phyloP scores from a whole-genome alignment of 139 green algal genomes.

The Closterium sp. region DNA sequence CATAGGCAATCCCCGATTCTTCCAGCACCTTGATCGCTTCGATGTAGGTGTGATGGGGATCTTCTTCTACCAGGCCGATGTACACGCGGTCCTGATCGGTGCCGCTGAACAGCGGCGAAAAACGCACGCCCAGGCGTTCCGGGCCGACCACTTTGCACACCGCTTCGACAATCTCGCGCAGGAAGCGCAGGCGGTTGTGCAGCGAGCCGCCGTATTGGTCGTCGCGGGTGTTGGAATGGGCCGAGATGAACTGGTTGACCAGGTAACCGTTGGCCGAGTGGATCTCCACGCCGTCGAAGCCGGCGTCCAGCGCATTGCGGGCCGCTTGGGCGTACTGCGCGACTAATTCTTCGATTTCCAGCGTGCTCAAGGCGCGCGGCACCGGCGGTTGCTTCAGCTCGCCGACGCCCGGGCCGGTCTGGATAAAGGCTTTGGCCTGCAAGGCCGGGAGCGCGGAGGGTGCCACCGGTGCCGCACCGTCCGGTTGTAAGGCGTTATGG shows the following conservation, averaged over 20 bases:
- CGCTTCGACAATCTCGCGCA: slow-evolving; percentile 53
- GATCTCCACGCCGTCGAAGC: slow-evolving; percentile 60
- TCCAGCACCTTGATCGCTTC: too few relatives aligned
- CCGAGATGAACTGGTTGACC: slow-evolving; percentile 49
- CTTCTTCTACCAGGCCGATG: too few relatives aligned
- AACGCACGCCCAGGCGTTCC: slow-evolving; percentile 66
- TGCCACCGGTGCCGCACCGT: slow-evolving; percentile 57
- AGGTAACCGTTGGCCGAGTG: slow-evolving; percentile 63
- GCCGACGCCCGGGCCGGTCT: slow-evolving; percentile 21
- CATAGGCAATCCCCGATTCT: too few relatives aligned
- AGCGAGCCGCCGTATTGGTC: slow-evolving; percentile 39
- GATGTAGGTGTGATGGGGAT: too few relatives aligned
- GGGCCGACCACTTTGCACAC: slow-evolving; percentile 59
- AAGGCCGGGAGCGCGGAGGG: slow-evolving; percentile 57
- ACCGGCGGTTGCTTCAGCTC: neutral
- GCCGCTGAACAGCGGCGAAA: slow-evolving; percentile 68
- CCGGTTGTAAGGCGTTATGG: too few relatives aligned
- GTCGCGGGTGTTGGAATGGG: slow-evolving; percentile 20
- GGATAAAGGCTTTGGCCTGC: too few relatives aligned
- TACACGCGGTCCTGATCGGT: too few relatives aligned
- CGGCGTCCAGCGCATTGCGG: slow-evolving; percentile 27
- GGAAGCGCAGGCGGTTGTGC: slow-evolving; percentile 10
- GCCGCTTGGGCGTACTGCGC: slow-evolving; percentile 34
- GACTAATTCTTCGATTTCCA: slow-evolving; percentile 11
- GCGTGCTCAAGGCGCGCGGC: neutral